Base-by-base conservation (phyloP, 306 rosid species). In the Vachellia pachyceras region DNA sequence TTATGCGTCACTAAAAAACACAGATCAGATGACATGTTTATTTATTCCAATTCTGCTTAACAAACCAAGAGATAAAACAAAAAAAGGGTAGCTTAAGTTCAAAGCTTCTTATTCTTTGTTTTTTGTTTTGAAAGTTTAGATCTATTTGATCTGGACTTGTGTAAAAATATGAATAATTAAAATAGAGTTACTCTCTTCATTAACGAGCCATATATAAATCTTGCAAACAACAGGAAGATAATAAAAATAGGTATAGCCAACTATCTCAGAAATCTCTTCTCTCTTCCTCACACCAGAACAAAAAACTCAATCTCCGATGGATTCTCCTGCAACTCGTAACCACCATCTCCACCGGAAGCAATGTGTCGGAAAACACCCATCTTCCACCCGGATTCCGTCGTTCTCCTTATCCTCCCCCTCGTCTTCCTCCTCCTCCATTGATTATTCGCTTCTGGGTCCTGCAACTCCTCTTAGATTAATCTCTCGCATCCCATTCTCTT, bases 401-500 rank as follows among this genome's bases (percentile, higher is more conserved):
- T 87, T 84, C 40, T 88, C 94, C 63, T 89, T 91, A n/a, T n/a
- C n/a, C 1, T 80, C 89, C 46, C 90, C 91, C 40, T 6, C 92
- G 57, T 89, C 92, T n/a, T 84, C 84, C 5, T 85, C 84, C 2
- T 83, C 84, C 1, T 84, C 87, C 36, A 88, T 90, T 35, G 88
- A 85, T 40, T 81, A 85, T 44, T 81, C 88, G 39, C 87, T 88
- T 1, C 79, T 80, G 2, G 80, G 86, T 20, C 91, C 82, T 35
- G 84, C 87, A 49, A 80, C 89, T 14, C 94, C 96, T 1, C 82
- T 85, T 45, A 84, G 85, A 42, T 81, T 66, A 37, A 66, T 87
- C 81, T 91, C 97, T 10, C 92, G 98, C n/a, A 90, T 92, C 42
- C 99, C 99, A 9, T 95, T 95, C 77, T 95, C 99, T n/a, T 95